Conservation (phyloP, 1,284 basidiomycete genomes). For the Tilletia caries region DNA sequence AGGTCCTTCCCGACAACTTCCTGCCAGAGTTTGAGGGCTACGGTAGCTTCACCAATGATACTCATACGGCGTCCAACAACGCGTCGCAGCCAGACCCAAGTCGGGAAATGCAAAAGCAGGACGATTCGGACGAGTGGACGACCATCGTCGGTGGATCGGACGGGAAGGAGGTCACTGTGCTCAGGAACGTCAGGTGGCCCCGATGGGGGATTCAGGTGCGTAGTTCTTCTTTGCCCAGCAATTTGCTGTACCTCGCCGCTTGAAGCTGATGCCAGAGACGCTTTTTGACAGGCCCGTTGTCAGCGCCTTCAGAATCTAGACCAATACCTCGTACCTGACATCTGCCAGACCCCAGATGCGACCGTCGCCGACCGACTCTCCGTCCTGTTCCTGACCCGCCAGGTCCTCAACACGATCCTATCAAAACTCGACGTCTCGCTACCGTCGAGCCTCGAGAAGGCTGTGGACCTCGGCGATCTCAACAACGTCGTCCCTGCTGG, state of each 20-base stretch:
- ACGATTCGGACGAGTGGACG: not conserved
- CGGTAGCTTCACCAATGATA: not conserved
- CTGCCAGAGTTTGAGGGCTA: not conserved
- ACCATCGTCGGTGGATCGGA: not conserved
- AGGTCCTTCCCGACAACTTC: not conserved
- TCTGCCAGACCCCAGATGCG: not conserved
- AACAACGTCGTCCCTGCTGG: not conserved
- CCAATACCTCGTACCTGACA: not conserved
- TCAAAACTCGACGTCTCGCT: not conserved
- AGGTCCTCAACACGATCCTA: not conserved
- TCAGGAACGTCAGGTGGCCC: not conserved
- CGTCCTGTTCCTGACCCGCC: not conserved
- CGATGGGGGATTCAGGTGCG: conserved; percentile 2
- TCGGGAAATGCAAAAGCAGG: not conserved
- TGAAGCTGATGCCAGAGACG: not conserved
- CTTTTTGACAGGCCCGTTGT: not conserved
- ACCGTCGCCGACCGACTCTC: not conserved
- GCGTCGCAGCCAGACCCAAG: not conserved
- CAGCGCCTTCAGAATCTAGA: not conserved
- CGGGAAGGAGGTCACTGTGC: not conserved
- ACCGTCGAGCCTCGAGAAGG: not conserved
- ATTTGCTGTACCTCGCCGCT: too few species aligned
- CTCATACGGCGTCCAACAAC: not conserved
- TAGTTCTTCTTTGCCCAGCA: too few species aligned
- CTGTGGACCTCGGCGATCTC: not conserved